Conservation (phyloP, 2,329 filamentous ascomycete genomes). For the Arachnopeziza araneosa region DNA sequence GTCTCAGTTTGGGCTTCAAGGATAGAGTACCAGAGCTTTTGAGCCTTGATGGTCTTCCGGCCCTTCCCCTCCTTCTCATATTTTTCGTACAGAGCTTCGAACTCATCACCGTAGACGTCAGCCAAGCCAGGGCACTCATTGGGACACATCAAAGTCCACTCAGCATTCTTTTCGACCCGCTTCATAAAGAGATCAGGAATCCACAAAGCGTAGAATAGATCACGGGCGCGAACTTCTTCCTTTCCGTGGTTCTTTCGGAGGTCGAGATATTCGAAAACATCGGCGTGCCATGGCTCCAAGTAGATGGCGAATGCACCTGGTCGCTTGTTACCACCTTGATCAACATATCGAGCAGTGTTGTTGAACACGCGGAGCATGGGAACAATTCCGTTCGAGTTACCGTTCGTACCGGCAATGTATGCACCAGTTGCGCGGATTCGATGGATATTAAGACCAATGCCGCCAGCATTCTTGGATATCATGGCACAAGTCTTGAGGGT, state of each 20-base stretch:
- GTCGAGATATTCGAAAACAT: constrained; percentile 96
- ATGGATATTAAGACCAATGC: constrained; percentile 94
- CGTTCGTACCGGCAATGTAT: constrained; percentile 97
- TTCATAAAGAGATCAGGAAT: constrained; percentile 99
- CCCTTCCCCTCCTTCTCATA: constrained; percentile 88
- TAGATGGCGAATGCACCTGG: constrained; percentile 98
- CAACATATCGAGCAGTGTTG: constrained; percentile 97
- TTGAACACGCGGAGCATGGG: constrained; percentile 99
- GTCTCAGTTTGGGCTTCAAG: constrained; percentile 98
- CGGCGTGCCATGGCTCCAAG: constrained; percentile 96
- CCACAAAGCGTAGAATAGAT: constrained; percentile 97
- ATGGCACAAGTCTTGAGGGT: constrained; percentile 98
- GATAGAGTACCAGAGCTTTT: constrained; percentile 99
- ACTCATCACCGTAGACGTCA: constrained; percentile 96
- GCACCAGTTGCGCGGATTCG: constrained; percentile 95
- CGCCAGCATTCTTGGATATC: constrained; percentile 99
- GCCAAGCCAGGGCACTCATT: constrained; percentile 93
- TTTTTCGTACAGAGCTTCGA: constrained; percentile 86
- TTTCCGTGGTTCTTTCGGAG: constrained; percentile 99
- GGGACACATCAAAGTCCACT: constrained; percentile 98
- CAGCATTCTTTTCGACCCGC: constrained; percentile 91
- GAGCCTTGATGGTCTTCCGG: constrained; percentile 86
- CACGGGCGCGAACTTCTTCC: constrained; percentile 93
- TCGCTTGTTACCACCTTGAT: constrained; percentile 98
- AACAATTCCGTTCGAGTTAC: constrained; percentile 93